phyloP scores from a whole-genome alignment of 1,284 basidiomycete species.

The Schizophyllum commune region DNA sequence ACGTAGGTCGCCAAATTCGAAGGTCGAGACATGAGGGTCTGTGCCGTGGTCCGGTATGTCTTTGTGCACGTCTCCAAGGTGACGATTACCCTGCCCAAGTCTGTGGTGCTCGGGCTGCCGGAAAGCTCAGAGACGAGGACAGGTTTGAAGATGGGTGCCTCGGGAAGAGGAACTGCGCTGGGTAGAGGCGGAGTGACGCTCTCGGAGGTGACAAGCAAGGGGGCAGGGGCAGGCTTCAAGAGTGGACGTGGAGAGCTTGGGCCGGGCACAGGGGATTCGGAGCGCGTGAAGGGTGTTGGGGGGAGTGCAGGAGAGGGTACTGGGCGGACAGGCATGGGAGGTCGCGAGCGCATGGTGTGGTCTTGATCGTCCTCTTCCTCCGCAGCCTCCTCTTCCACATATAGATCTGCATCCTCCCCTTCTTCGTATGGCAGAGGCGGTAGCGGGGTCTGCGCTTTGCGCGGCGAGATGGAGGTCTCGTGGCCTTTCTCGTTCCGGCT shows the following conservation, averaged over 20 bases:
- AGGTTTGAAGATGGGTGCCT: conserved; percentile 49
- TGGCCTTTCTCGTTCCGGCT: not conserved
- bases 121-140: conserved; percentile 59
- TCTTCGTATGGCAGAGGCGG: not conserved
- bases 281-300: conserved; percentile 25
- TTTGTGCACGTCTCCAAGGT: conserved; percentile 63
- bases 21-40: conserved; percentile 57
- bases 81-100: conserved; percentile 57
- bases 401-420: not conserved
- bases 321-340: not conserved
- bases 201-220: conserved; percentile 28
- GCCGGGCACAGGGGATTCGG: conserved; percentile 17
- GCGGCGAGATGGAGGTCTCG: not conserved
- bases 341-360: not conserved
- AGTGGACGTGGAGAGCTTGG: not conserved
- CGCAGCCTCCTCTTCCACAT: not conserved
- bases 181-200: conserved; percentile 22
- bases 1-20: conserved; percentile 59
- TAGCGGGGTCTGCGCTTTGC: not conserved
- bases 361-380: not conserved
- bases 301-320: conserved; percentile 28
- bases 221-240: conserved; percentile 14
- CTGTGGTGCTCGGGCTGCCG: conserved; percentile 24
- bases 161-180: conserved; percentile 18
- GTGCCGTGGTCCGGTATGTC: conserved; percentile 54